Base-by-base conservation (phyloP, 805 yeast species). In the Sugiyamaella mastotermitis region DNA sequence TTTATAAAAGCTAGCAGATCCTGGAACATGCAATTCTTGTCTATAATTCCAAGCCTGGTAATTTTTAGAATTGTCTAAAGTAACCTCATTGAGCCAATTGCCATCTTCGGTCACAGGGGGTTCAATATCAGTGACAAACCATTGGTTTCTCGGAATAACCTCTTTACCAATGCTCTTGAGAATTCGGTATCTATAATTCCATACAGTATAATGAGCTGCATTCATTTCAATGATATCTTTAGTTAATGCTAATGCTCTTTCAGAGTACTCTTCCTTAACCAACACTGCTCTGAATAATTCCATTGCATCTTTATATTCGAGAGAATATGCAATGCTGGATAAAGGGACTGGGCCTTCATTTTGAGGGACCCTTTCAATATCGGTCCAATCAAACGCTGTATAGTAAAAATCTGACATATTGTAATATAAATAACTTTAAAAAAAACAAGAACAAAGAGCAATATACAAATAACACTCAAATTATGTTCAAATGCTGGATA, bases 41-140 rank as follows among this genome's bases (percentile, higher is more conserved):
- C 97, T 72, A 55, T 90, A 88, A 51, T 88, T 84, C 97, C 97
- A 92, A n/a, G 90, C 81, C 59, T 92, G 98, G 61, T 92, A 92
- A 64, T 88, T 90, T 58, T 92, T 92, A 28, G 88, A 82, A 57
- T 83, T 81, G 9, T 72, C 78, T 34, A 82, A 54, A 0, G 95
- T 88, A 24, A 84, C 63, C 23, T 67, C 67, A 51, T 84, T 92
- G 46, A 86, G 70, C 95, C 95, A 86, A 26, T 74, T 74, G 26
- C 86, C 65, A 4, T 53, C 52, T 17, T 41, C 45, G n/a, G n/a
- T n/a, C n/a, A n/a, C n/a, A n/a, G n/a, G n/a, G 10, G 18, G 15
- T 7, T 38, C 37, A 9, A 22, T 37, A 24, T 36, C 31, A 5
- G 21, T 13, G 10, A 28, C 38, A 13, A 40, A 28, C 43, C 49